phyloP scores from a whole-genome alignment of 371 early-diverging fungal species.

The Quaeritorhiza haematococci region DNA sequence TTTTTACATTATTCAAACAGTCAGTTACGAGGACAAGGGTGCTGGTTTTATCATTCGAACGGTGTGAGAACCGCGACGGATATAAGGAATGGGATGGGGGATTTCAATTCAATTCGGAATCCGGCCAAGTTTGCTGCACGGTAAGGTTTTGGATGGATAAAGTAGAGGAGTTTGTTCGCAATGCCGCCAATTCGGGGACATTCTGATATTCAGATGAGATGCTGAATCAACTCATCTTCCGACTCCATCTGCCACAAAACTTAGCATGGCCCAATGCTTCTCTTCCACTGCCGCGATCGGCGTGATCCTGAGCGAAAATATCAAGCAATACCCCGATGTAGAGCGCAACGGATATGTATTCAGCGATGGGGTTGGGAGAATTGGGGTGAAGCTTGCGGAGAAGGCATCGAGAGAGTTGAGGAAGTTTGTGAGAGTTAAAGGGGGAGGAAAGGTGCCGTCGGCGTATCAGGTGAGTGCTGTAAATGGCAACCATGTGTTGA shows the following conservation, averaged over 20 bases:
- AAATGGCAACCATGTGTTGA: too few relatives aligned
- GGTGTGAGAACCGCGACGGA: constrained; percentile 4
- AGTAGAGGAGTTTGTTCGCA: too few relatives aligned
- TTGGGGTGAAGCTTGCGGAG: constrained; percentile 50
- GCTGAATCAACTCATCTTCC: too few relatives aligned
- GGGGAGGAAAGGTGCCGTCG: constrained; percentile 37
- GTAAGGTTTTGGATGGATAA: constrained; percentile 6
- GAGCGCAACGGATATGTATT: constrained; percentile 54
- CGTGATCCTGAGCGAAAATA: constrained; percentile 4
- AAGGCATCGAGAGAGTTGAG: constrained; percentile 47
- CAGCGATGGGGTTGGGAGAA: constrained; percentile 82
- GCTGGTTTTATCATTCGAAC: constrained; percentile 17
- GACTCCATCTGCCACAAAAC: not conserved
- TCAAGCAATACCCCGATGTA: constrained; percentile 53
- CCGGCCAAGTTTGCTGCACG: constrained; percentile 25
- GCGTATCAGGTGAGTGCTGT: constrained; percentile 85
- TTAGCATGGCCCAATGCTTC: constrained; percentile 74
- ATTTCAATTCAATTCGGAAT: constrained; percentile 15
- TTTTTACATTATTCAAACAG: constrained; percentile 30
- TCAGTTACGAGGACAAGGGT: constrained; percentile 11
- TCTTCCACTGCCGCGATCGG: constrained; percentile 55
- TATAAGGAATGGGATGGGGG: constrained; percentile 21
- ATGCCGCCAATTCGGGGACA: too few relatives aligned
- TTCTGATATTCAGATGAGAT: too few relatives aligned
- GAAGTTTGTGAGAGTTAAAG: constrained; percentile 27